Evolutionary conservation across 1,139 yeast species (phyloP).

Genomic region (Nadsonia commutata): DNA sequence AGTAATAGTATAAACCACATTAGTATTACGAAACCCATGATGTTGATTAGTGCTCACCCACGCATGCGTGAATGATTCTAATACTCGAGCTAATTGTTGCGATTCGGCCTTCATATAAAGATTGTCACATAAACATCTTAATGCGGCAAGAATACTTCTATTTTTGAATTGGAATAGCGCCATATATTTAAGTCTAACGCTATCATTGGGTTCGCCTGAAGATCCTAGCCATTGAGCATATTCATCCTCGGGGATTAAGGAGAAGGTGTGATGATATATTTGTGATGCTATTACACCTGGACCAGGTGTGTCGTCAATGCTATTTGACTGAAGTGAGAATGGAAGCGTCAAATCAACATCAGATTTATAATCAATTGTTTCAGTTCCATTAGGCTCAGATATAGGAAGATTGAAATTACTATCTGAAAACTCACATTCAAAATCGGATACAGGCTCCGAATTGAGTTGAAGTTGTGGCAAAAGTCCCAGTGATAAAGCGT

Average conservation of each 20-base stretch:
- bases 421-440: neutral
- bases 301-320: neutral
- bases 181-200: conserved; percentile 19
- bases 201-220: conserved; percentile 12
- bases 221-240: conserved; percentile 21
- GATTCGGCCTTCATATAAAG: conserved; percentile 70
- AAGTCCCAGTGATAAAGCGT: too few relatives aligned
- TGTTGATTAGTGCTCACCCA: conserved; percentile 40
- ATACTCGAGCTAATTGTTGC: conserved; percentile 60
- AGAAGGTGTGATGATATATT: conserved; percentile 15
- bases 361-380: too few relatives aligned
- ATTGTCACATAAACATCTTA: conserved; percentile 47
- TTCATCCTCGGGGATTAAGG: conserved; percentile 14
- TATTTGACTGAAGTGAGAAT: neutral
- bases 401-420: neutral
- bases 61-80: conserved; percentile 52
- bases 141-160: conserved; percentile 29
- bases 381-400: neutral
- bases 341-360: neutral
- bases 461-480: too few relatives aligned
- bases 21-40: conserved; percentile 38
- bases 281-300: conserved; percentile 11
- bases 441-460: too few relatives aligned
- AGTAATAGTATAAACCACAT: conserved; percentile 55
- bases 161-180: conserved; percentile 17